Evolutionary conservation across 164 flowering plant species (phyloP), one percentile per base, ranked within the genome.

Genomic region (Hamamelis virginiana): DNA sequence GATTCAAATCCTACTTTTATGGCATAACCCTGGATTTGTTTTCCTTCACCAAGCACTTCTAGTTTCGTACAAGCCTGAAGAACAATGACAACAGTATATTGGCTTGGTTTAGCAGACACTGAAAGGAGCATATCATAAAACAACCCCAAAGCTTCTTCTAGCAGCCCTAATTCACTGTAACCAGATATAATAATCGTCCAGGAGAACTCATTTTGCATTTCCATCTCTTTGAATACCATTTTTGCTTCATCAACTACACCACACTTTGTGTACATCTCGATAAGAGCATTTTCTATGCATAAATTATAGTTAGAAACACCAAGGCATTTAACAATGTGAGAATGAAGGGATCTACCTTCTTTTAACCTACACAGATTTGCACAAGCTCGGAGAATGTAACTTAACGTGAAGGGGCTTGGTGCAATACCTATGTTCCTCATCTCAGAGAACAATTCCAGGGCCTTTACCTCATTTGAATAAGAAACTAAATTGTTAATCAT

Each of bases 1-100:
- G 65, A 16, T 28, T 67, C 65, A 62, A 67, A 63, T 48, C 78
- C 78, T 50, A 38, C 27, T 71, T 70, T 75, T 48, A 71, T 67
- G 65, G 48, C 28, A 56, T 67, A 63, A 26, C 33, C 56, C 47
- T 67, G 72, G 5, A 57, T 33, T 41, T 75, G 78, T 63, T 33
- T 67, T 50, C 78, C 75, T 58, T 57, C 65, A 43, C 33, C 64
- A 15, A 67, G 69, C 25, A 55, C 27, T 47, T 43, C 33, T 12
- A 75, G 67, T 56, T 47, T 55, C 52, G 67, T 25, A 70, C 77
- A 75, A 33, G 77, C 70, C 63, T 75, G 77, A 53, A 69, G 62
- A 66, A 66, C 67, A 44, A 45, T 65, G 61, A 75, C 64, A 8
- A 60, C 22, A 21, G 77, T 70, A 53, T 52, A 75, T 59, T 59